These are phyloP conservation scores for Microsporum canis DNA, from an alignment of 2,329 filamentous ascomycete species.

Conservation along the genomic window DNA sequence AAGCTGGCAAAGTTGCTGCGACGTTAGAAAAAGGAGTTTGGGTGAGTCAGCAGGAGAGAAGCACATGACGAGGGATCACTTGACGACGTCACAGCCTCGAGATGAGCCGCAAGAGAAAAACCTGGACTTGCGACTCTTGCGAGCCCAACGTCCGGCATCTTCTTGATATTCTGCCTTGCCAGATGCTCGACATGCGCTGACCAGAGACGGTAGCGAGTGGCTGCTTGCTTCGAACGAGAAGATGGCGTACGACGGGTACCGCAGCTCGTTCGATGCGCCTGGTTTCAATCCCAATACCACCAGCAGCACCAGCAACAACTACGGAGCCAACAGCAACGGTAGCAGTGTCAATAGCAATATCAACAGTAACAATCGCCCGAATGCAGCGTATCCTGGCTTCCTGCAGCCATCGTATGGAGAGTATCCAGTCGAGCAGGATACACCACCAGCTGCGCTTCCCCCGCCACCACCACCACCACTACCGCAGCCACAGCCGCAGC, in stretches of 20 bases:
- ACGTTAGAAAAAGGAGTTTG: too few species aligned
- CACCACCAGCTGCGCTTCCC: not conserved
- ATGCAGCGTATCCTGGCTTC: not conserved
- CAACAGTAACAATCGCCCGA: not conserved
- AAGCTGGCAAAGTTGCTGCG: too few species aligned
- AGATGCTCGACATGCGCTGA: not conserved
- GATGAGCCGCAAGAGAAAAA: not conserved
- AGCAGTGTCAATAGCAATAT: not conserved
- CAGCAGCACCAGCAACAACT: not conserved
- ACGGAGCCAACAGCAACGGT: not conserved
- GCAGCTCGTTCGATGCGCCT: conserved; percentile 22
- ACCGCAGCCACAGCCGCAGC: conserved; percentile 2
- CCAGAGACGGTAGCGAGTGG: not conserved
- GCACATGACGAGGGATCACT: not conserved
- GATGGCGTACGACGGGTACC: conserved; percentile 37
- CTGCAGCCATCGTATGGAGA: not conserved
- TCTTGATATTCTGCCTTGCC: not conserved
- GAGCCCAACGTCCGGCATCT: not conserved
- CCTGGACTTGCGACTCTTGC: not conserved
- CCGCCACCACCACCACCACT: conserved; percentile 1
- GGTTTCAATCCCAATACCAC: conserved; percentile 13
- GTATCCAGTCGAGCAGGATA: not conserved
- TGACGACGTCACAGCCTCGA: not conserved
- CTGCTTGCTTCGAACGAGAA: conserved; percentile 12
- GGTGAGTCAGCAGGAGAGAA: too few species aligned